Evolutionary conservation across 768 basidiomycete genomes (phyloP).

Genomic region (Serendipita vermifera): DNA sequence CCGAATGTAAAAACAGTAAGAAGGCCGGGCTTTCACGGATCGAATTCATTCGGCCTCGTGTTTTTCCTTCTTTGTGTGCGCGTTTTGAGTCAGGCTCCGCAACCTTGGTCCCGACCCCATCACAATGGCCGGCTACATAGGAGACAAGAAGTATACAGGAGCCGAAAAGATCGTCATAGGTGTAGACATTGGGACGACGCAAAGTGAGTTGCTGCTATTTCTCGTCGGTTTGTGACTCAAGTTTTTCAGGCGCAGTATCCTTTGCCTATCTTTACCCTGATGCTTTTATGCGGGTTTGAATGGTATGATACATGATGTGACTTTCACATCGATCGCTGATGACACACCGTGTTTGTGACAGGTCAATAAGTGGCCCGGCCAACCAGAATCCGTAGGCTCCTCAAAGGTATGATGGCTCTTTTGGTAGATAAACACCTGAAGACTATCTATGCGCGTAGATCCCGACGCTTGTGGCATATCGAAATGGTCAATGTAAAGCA

Average conservation of each 20-base stretch:
- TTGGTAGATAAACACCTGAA: background rate
- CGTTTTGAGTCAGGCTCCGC: background rate
- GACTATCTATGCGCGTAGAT: background rate
- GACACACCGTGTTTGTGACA: no score
- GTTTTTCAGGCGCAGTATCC: background rate
- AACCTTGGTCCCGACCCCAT: background rate
- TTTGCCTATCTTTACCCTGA: background rate
- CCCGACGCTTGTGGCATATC: background rate
- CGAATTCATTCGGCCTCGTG: no score
- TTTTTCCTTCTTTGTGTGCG: no score
- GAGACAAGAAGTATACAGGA: background rate
- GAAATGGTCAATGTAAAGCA: background rate
- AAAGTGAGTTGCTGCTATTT: background rate
- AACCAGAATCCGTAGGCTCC: background rate
- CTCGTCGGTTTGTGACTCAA: background rate
- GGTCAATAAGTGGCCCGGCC: constrained; percentile 3
- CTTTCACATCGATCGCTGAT: background rate
- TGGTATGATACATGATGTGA: background rate
- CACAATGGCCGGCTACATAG: background rate
- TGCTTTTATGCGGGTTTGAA: background rate
- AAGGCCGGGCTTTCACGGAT: background rate
- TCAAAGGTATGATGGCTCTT: background rate
- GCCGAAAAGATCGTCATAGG: background rate
- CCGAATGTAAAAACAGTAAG: background rate
- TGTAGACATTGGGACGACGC: background rate